These are phyloP conservation scores for Diphasiastrum complanatum DNA, from an alignment of 83 land plant genomes.

Conservation along the genomic window DNA sequence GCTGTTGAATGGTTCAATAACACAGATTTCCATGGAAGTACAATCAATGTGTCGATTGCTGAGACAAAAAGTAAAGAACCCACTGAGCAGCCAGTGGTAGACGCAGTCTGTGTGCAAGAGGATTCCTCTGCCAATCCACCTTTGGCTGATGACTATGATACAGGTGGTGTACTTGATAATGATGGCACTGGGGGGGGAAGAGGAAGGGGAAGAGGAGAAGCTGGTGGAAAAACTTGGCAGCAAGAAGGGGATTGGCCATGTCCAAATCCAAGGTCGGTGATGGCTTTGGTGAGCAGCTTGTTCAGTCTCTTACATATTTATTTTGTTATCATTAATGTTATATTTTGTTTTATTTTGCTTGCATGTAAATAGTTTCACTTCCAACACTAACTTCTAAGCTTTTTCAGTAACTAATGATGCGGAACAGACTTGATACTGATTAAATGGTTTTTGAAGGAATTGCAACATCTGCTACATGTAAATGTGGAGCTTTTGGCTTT, in stretches of 20 bases:
- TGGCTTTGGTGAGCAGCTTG: constrained; percentile 92
- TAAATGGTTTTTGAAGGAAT: too few relatives aligned
- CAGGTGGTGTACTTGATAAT: constrained; percentile 29
- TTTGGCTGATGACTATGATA: constrained; percentile 17
- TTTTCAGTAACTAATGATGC: too few relatives aligned
- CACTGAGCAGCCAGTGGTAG: constrained; percentile 19
- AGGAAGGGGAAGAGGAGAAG: constrained; percentile 77
- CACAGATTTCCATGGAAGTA: constrained; percentile 80
- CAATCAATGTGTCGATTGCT: constrained; percentile 64
- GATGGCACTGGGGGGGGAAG: constrained; percentile 39
- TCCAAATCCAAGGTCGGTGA: constrained; percentile 99
- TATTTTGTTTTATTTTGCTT: neutral
- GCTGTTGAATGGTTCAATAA: constrained; percentile 91
- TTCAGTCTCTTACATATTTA: constrained; percentile 28
- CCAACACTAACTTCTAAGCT: too few relatives aligned
- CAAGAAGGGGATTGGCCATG: constrained; percentile 98
- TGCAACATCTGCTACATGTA: too few relatives aligned
- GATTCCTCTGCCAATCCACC: constrained; percentile 20
- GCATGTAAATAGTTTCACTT: neutral
- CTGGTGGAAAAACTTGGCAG: constrained; percentile 79
- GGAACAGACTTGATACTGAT: too few relatives aligned
- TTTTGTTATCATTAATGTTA: neutral
- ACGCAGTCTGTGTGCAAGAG: neutral
- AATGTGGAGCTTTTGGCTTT: too few relatives aligned
- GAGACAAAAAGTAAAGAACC: constrained; percentile 60